Percentiles rank a stretch among this genome's conserved stretches.
These are phyloP conservation scores for Yarrowia sp. DNA, from an alignment of 805 yeast genomes.

Conservation along the genomic window DNA sequence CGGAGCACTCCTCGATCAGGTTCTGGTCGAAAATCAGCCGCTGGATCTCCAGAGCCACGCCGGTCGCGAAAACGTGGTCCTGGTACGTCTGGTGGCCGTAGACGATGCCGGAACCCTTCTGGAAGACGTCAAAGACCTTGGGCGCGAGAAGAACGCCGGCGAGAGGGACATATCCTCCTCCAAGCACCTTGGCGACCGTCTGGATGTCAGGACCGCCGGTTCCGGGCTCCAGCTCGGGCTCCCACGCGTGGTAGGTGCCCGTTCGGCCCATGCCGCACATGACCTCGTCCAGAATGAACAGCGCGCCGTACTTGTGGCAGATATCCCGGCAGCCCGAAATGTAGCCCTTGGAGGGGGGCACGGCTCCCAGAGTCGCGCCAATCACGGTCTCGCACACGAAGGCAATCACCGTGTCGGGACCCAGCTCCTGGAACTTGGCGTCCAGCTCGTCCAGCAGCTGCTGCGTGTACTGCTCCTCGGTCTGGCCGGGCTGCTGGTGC, in stretches of 20 bases:
- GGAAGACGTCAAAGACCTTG: conserved; percentile 52
- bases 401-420: conserved; percentile 56
- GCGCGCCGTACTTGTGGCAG: conserved; percentile 60
- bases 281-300: conserved; percentile 62
- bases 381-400: conserved; percentile 57
- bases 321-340: conserved; percentile 57
- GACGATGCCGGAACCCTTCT: conserved; percentile 54
- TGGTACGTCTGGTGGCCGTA: conserved; percentile 60
- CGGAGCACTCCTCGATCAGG: conserved; percentile 55
- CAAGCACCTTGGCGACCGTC: conserved; percentile 59
- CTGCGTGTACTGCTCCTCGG: conserved; percentile 54
- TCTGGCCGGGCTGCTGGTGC: conserved; percentile 50
- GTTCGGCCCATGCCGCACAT: conserved; percentile 66
- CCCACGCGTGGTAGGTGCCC: conserved; percentile 59
- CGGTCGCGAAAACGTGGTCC: conserved; percentile 57
- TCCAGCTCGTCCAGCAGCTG: conserved; percentile 55
- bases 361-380: conserved; percentile 58
- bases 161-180: conserved; percentile 57
- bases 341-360: conserved; percentile 57
- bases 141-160: conserved; percentile 57
- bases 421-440: conserved; percentile 53
- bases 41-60: conserved; percentile 55
- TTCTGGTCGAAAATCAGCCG: conserved; percentile 51
- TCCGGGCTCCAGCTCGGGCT: conserved; percentile 52
- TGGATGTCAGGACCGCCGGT: conserved; percentile 55